phyloP scores from a whole-genome alignment of 371 early-diverging fungal species.

The Zancudomyces culisetae region DNA sequence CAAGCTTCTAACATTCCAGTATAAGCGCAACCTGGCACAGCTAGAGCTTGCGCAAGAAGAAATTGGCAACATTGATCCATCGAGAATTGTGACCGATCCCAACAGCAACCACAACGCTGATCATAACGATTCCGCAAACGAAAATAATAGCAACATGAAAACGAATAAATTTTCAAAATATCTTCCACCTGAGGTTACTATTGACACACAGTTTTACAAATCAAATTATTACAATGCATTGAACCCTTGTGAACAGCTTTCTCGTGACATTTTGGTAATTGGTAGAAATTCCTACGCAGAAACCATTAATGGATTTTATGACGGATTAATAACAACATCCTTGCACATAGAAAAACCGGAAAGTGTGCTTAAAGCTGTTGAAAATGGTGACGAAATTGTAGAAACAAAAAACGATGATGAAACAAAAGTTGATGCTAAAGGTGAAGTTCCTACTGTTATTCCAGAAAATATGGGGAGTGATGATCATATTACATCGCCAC shows the following conservation, averaged over 20 bases:
- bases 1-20: not conserved
- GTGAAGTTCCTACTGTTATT: too few relatives aligned
- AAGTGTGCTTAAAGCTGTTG: not conserved
- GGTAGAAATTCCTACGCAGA: conserved; percentile 24
- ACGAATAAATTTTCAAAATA: too few relatives aligned
- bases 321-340: conserved; percentile 17
- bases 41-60: not conserved
- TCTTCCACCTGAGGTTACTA: conserved; percentile 11
- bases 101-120: not conserved
- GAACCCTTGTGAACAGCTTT: not conserved
- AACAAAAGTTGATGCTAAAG: not conserved
- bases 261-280: conserved; percentile 18
- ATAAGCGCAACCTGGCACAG: not conserved
- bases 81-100: too few relatives aligned
- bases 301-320: conserved; percentile 19
- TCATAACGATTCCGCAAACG: not conserved
- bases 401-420: not conserved
- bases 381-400: not conserved
- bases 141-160: too few relatives aligned
- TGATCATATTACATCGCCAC: too few relatives aligned
- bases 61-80: not conserved
- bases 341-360: not conserved
- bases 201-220: not conserved
- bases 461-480: too few relatives aligned
- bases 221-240: not conserved